Conservation (phyloP, 2,329 filamentous ascomycete genomes). For the Grosmannia huntii region DNA sequence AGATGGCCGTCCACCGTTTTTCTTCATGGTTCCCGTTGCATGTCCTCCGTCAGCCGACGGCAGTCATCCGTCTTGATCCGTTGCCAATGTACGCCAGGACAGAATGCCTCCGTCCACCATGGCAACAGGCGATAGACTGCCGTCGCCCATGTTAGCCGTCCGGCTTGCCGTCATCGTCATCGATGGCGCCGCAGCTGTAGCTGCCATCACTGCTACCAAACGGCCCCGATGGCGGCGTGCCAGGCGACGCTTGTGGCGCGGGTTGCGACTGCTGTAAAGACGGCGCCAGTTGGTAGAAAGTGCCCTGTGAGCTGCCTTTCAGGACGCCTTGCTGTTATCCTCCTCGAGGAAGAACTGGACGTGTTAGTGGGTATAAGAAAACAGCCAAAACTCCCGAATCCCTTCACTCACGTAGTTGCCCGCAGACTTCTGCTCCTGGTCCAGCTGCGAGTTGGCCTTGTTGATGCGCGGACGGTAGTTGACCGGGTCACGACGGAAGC, state of each 20-base stretch:
- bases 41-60: constrained; percentile 25
- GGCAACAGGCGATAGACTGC: constrained; percentile 55
- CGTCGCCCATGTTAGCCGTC: constrained; percentile 47
- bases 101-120: constrained; percentile 21
- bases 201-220: background rate
- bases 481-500: constrained; percentile 93
- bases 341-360: constrained; percentile 89
- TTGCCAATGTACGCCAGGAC: constrained; percentile 18
- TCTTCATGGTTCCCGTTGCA: background rate
- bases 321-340: constrained; percentile 37
- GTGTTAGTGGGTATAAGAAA: background rate
- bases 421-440: constrained; percentile 88
- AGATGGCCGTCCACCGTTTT: background rate
- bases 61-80: constrained; percentile 51
- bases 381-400: background rate
- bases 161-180: constrained; percentile 53
- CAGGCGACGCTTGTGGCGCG: background rate
- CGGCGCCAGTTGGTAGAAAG: constrained; percentile 11
- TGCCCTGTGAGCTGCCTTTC: constrained; percentile 45
- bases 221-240: background rate
- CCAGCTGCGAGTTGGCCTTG: constrained; percentile 88
- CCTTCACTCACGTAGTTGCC: constrained; percentile 71
- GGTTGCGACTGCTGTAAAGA: background rate
- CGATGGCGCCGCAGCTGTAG: constrained; percentile 12
- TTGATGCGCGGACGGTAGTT: constrained; percentile 97